phyloP scores from a whole-genome alignment of 148 eudicot species.

The Nepenthes mirabilis region DNA sequence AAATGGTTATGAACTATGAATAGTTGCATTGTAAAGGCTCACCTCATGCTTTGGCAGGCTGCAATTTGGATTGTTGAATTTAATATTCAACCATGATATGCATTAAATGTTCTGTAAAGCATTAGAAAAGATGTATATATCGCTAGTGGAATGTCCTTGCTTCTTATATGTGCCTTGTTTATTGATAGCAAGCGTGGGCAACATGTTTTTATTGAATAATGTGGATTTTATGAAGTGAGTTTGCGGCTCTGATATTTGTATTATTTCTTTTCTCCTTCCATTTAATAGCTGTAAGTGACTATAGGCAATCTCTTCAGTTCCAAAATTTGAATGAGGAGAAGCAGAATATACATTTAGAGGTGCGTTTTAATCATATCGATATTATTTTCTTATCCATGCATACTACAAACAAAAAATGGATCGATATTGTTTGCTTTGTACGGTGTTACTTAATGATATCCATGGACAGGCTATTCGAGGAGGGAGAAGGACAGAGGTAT shows the following conservation, averaged over 20 bases:
- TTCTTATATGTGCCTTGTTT: too few relatives aligned
- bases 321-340: slow-evolving; percentile 15
- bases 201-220: too few relatives aligned
- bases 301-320: slow-evolving; percentile 19
- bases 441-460: not conserved
- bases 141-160: too few relatives aligned
- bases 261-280: slow-evolving; percentile 2
- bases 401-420: not conserved
- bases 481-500: slow-evolving; percentile 12
- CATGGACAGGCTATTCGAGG: slow-evolving; percentile 59
- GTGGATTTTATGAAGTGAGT: too few relatives aligned
- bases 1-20: not conserved
- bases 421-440: not conserved
- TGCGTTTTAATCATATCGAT: not conserved
- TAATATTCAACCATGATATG: too few relatives aligned
- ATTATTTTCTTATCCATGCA: not conserved
- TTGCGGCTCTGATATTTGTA: not conserved
- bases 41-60: too few relatives aligned
- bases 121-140: too few relatives aligned
- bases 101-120: too few relatives aligned
- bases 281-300: slow-evolving; percentile 18
- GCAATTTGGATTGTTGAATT: too few relatives aligned
- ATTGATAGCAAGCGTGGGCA: too few relatives aligned
- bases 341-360: slow-evolving; percentile 19
- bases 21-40: too few relatives aligned